These are phyloP conservation scores for Biscogniauxia mediterranea DNA, from an alignment of 2,329 filamentous ascomycete genomes.

Conservation along the genomic window DNA sequence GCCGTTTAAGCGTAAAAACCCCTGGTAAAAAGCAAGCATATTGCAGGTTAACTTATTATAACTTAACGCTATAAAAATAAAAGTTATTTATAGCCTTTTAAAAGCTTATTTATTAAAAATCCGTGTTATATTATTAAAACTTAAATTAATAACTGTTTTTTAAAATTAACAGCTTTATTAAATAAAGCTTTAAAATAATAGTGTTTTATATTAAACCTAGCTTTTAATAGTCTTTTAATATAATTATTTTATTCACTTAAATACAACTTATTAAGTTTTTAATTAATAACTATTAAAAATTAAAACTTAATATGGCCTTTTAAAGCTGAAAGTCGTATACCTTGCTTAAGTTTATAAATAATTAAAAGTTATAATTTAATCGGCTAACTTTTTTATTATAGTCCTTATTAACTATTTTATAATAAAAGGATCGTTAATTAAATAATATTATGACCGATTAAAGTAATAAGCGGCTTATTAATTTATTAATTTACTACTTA, in stretches of 20 bases:
- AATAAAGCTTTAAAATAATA: conserved; percentile 7
- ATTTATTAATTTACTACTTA: no score
- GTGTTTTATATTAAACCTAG: not conserved
- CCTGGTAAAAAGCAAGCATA: conserved; percentile 1
- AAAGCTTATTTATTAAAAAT: not conserved
- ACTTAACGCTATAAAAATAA: not conserved
- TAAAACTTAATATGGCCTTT: conserved; percentile 3
- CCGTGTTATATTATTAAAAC: not conserved
- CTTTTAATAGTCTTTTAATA: not conserved
- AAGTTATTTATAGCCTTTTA: not conserved
- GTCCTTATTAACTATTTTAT: no score
- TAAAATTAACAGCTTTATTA: conserved; percentile 1
- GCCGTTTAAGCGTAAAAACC: not conserved
- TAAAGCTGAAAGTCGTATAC: conserved; percentile 3
- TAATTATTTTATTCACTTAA: not conserved
- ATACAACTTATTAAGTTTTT: conserved; percentile 3
- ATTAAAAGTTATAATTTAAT: conserved; percentile 3
- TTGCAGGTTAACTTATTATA: not conserved
- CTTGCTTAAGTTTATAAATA: conserved; percentile 4
- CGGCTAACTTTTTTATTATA: no score
- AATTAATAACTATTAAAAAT: conserved; percentile 1
- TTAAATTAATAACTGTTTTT: not conserved
- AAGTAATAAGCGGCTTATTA: no score
- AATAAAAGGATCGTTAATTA: no score
- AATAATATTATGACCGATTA: no score